Percentiles rank a stretch among this genome's conserved stretches.
Evolutionary conservation across 2,329 filamentous ascomycete genomes (phyloP).

Genomic region (Lasiodiplodia sp.): DNA sequence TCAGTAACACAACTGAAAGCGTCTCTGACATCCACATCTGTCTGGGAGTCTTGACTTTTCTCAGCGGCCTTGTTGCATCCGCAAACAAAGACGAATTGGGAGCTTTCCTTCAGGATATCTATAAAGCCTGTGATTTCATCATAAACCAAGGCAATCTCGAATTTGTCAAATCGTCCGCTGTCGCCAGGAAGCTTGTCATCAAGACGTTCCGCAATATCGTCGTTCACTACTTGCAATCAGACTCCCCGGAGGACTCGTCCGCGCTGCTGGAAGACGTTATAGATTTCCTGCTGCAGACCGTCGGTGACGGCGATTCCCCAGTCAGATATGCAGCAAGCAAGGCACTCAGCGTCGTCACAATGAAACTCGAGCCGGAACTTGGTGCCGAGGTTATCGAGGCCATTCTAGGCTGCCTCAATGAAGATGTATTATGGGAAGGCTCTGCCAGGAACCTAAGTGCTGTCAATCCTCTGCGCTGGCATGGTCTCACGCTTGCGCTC

Average conservation of each 20-base stretch:
- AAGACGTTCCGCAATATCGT: constrained; percentile 83
- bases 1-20: constrained; percentile 57
- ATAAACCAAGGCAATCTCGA: constrained; percentile 59
- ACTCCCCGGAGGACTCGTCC: constrained; percentile 44
- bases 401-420: constrained; percentile 73
- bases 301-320: constrained; percentile 89
- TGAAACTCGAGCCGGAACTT: constrained; percentile 81
- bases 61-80: constrained; percentile 76
- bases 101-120: constrained; percentile 70
- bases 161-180: constrained; percentile 73
- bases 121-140: constrained; percentile 68
- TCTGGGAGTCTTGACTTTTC: constrained; percentile 80
- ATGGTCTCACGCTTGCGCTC: constrained; percentile 87
- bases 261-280: constrained; percentile 76
- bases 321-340: constrained; percentile 93
- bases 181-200: constrained; percentile 81
- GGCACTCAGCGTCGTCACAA: constrained; percentile 83
- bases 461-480: constrained; percentile 86
- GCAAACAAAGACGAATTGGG: constrained; percentile 78
- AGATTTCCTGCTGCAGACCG: constrained; percentile 76
- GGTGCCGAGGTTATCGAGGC: constrained; percentile 87
- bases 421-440: constrained; percentile 66
- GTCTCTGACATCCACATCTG: constrained; percentile 72
- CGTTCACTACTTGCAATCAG: constrained; percentile 65
- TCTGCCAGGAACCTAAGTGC: constrained; percentile 69